phyloP scores from a whole-genome alignment of 2,329 filamentous ascomycete genomes.

The Fusarium coffeatum region DNA sequence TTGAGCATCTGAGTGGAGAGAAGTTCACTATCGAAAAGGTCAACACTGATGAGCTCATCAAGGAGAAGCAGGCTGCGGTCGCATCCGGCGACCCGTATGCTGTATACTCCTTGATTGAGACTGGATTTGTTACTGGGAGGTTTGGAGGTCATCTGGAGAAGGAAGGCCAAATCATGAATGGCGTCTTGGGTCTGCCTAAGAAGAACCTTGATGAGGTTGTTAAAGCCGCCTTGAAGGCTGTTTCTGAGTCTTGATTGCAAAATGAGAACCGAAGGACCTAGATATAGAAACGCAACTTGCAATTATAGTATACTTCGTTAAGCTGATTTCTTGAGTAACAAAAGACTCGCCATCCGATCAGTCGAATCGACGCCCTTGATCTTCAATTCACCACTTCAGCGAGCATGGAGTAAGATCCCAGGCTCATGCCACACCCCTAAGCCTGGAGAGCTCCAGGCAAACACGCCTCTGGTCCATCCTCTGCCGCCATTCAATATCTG shows the following conservation, averaged over 20 bases:
- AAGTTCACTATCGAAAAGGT: neutral
- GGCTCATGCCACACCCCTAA: neutral
- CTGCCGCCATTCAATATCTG: too few species aligned
- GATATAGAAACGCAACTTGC: neutral
- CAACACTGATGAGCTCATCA: neutral
- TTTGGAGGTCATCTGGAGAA: constrained; percentile 14
- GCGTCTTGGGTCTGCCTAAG: neutral
- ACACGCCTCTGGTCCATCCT: too few species aligned
- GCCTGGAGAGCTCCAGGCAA: neutral
- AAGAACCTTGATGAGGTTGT: constrained; percentile 1
- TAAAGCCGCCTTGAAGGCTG: neutral
- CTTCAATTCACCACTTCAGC: neutral
- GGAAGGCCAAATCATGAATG: constrained; percentile 8
- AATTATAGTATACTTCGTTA: neutral
- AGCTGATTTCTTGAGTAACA: neutral
- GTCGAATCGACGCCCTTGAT: neutral
- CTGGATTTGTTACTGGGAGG: constrained; percentile 1
- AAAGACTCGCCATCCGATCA: neutral
- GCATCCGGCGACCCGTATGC: neutral
- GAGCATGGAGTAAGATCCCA: neutral
- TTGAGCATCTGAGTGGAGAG: neutral
- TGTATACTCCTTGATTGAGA: neutral
- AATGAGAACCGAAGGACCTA: fast-evolving
- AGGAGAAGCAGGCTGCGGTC: neutral
- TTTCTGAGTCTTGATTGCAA: neutral